phyloP scores from a whole-genome alignment of 169 alveolate genomes.

The Plasmodium sp. region DNA sequence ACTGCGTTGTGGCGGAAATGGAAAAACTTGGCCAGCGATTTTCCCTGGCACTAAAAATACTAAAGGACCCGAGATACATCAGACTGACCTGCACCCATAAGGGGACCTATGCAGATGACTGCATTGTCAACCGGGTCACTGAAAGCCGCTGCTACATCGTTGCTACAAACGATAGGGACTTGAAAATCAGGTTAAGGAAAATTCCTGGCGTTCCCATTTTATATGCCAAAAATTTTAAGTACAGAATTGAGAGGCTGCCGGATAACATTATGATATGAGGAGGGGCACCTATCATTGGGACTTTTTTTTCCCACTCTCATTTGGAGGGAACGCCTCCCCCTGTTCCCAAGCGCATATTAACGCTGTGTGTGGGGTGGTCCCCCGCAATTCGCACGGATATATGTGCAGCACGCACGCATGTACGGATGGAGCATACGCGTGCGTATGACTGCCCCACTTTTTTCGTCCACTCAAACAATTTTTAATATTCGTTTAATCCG shows the following conservation, averaged over 20 bases:
- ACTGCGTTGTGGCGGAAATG: constrained; percentile 98
- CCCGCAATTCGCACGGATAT: background rate
- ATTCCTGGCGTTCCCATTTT: constrained; percentile 99
- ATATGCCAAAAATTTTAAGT: constrained; percentile 96
- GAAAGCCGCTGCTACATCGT: constrained; percentile 97
- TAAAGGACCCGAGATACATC: constrained; percentile 97
- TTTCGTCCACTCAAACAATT: background rate
- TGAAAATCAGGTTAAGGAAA: constrained; percentile 97
- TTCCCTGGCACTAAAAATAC: constrained; percentile 96
- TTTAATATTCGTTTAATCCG: background rate
- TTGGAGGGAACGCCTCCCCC: background rate
- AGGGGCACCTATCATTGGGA: background rate
- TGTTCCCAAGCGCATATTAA: background rate
- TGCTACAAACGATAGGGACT: constrained; percentile 99
- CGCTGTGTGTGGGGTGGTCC: background rate
- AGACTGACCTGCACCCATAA: constrained; percentile 96
- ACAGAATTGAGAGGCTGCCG: constrained; percentile 96
- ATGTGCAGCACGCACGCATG: background rate
- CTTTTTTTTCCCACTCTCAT: background rate
- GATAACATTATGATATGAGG: constrained; percentile 90
- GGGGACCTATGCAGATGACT: constrained; percentile 99
- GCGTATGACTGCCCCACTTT: background rate
- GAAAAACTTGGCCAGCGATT: constrained; percentile 98
- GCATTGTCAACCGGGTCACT: constrained; percentile 96
- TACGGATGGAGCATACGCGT: background rate